phyloP scores from a whole-genome alignment of 225 moss, liverwort and hornwort genomes.

The Anthoceros angustus region DNA sequence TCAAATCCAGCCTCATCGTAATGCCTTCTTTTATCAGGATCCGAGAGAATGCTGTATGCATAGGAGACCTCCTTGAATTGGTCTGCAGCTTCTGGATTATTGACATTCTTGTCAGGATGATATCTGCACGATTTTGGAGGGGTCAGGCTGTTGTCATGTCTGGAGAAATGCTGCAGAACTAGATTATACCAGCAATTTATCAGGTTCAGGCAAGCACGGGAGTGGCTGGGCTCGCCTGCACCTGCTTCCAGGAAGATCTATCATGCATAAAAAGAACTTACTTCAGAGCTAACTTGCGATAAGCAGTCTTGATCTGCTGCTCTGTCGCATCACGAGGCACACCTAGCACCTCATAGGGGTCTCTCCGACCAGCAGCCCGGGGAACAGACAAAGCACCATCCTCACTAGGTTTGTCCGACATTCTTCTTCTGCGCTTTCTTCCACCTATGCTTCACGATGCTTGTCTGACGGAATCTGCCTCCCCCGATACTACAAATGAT shows the following conservation, averaged over 20 bases:
- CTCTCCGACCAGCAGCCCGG: slow-evolving; percentile 50
- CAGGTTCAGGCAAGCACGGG: background rate
- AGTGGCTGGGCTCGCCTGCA: background rate
- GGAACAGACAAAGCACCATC: slow-evolving; percentile 34
- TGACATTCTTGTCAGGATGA: slow-evolving; percentile 95
- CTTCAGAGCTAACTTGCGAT: slow-evolving; percentile 92
- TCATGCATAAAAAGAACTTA: slow-evolving; percentile 18
- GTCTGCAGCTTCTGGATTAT: slow-evolving; percentile 83
- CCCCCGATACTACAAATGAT: too few relatives aligned
- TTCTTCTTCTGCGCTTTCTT: slow-evolving; percentile 10
- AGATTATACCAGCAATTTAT: background rate
- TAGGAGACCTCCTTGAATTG: slow-evolving; percentile 96
- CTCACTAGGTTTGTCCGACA: slow-evolving; percentile 52
- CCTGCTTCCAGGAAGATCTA: background rate
- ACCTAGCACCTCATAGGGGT: slow-evolving; percentile 88
- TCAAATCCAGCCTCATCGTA: slow-evolving; percentile 92
- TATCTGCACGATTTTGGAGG: slow-evolving; percentile 31
- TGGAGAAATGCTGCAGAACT: too few relatives aligned
- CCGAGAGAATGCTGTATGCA: slow-evolving; percentile 85
- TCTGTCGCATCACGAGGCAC: slow-evolving; percentile 67
- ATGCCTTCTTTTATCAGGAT: slow-evolving; percentile 88
- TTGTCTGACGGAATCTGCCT: too few relatives aligned
- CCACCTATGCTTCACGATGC: too few relatives aligned
- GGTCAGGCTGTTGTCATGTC: background rate
- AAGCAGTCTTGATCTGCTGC: slow-evolving; percentile 89